Conservation (phyloP, 352 stramenopile genomes). For the Pythium chondricola region DNA sequence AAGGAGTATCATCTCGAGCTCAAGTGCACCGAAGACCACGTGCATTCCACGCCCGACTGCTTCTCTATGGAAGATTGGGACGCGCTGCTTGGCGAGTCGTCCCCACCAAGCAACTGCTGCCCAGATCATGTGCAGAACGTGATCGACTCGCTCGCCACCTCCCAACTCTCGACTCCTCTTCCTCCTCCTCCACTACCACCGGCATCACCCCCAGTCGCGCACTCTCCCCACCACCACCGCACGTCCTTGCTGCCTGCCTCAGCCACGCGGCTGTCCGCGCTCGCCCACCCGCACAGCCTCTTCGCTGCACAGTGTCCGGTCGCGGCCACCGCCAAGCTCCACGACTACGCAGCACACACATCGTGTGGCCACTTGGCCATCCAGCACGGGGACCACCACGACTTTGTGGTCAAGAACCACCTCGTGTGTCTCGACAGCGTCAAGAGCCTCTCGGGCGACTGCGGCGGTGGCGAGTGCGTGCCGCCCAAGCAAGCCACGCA, state of each 20-base stretch:
- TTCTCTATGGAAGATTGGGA: slow-evolving; percentile 39
- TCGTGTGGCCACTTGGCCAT: slow-evolving; percentile 73
- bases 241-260: not conserved
- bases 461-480: slow-evolving; percentile 5
- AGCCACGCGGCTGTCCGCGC: not conserved
- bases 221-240: not conserved
- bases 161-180: too few relatives aligned
- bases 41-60: slow-evolving; percentile 47
- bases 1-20: slow-evolving; percentile 36
- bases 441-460: slow-evolving; percentile 36
- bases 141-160: slow-evolving; percentile 5
- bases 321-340: slow-evolving; percentile 27
- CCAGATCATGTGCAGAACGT: slow-evolving; percentile 13
- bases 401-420: slow-evolving; percentile 82
- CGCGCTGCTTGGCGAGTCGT: slow-evolving; percentile 7
- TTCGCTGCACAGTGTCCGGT: slow-evolving; percentile 2
- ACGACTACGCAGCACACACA: slow-evolving; percentile 57
- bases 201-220: not conserved
- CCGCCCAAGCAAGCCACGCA: slow-evolving; percentile 4
- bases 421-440: slow-evolving; percentile 73
- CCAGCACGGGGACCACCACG: slow-evolving; percentile 67
- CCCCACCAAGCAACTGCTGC: slow-evolving; percentile 13
- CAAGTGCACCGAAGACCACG: slow-evolving; percentile 51
- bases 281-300: not conserved
- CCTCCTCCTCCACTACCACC: too few relatives aligned